Evolutionary conservation across 768 basidiomycete species (phyloP), one percentile per base, ranked within the genome.

Genomic region (Peribolospora baueri): DNA sequence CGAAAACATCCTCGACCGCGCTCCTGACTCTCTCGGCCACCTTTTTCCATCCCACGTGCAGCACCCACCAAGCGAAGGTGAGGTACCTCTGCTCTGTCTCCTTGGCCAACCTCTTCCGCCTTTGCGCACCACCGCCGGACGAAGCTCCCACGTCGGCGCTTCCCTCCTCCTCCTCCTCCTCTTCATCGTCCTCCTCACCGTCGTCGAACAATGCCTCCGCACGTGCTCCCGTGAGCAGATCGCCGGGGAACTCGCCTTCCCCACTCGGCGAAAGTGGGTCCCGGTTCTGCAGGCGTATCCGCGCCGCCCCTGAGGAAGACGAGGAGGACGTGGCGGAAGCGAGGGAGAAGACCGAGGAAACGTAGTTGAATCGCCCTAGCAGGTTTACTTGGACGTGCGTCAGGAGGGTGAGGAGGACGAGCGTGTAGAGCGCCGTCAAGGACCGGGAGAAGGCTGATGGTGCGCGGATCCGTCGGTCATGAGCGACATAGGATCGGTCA

Each of bases 41-140:
- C 56, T 81, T 80, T 60, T 80, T 82, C 87, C 88, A 91, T 0
- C 90, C 87, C 3, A 86, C 81, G 63, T 93, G 80, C 54, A 91
- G 62, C 7, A 91, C 71, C 86, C 87, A 91, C 86, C 87, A 95
- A 45, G 79, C 83, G 61, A 90, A 74, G 0, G 82, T 85, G 51
- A 93, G 69, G 64, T 78, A 95, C 63, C 79, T 76, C 57, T 76
- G 71, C 66, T 90, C 86, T 5, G 78, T 76, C 54, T 81, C 81
- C 42, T 81, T 79, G 42, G 66, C 70, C 61, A 51, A 60, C 48
- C 46, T 55, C 53, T 46, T 49, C 57, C 42, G 56, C 56, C 38
- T 37, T 54, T 13, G 3, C 46, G 46, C 13, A 41, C 43, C 39
- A 54, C 37, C 14, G 41, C 10, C 47, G 53, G 49, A n/a, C 41